Base-by-base conservation (phyloP, 2,329 filamentous ascomycete species). In the Teratosphaeria viscida region DNA sequence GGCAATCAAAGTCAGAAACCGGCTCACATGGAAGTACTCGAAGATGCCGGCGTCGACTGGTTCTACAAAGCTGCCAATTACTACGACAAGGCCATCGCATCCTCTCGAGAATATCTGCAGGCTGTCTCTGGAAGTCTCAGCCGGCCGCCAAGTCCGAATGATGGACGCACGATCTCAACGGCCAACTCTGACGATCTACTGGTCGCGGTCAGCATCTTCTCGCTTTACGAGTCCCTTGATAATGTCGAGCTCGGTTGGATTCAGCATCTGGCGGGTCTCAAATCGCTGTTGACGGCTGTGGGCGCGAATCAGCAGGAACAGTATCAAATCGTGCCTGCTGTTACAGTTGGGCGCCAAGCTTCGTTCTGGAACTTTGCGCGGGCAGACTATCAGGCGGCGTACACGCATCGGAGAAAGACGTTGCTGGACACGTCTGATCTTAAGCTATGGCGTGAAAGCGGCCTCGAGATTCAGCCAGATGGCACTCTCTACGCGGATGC, bases 331-430 rank as follows among this genome's bases (percentile, higher is more conserved):
- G 68, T 73, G 5, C 75, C 73, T 8, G 74, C 74, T 16, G 77
- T 81, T 2, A 83, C 81, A 0, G 80, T 80, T 62, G 82, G 77
- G n/a, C 76, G 82, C 8, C 78, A 76, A 68, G 83, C 84, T 14
- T 83, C 81, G 0, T 86, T 87, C 66, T 87, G 84, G 84, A 86
- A 85, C 65, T 84, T 86, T 70, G 84, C 83, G n/a, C 76, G 83
- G 56, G 68, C 69, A 27, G 70, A 72, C 59, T 71, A 71, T 35
- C 69, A 71, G 60, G 68, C 70, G 29, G 67, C 64, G 75, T 79
- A 81, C 63, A 81, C 85, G 65, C 85, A 85, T 62, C 79, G 83
- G 64, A 78, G 77, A 35, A 78, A 80, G 53, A 85, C 84, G 2
- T 77, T 84, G 37, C 75, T 86, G 10, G 81, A 86, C 62, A 81